phyloP scores from a whole-genome alignment of 345 rosid species.

The Toxicodendron radicans region DNA sequence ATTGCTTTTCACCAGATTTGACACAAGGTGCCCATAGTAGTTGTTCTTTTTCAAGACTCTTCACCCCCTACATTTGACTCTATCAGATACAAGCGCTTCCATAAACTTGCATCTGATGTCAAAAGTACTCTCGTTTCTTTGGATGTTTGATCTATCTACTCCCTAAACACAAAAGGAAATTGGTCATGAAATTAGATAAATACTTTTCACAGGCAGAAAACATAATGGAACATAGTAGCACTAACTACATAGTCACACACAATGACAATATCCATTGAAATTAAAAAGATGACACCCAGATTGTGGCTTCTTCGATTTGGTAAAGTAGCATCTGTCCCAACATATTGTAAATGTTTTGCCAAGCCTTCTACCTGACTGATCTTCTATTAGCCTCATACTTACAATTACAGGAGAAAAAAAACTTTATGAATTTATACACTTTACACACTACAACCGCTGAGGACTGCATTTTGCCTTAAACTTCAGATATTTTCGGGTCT shows the following conservation, averaged over 20 bases:
- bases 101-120: slow-evolving; percentile 79
- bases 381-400: slow-evolving; percentile 21
- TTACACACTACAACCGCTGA: slow-evolving; percentile 24
- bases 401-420: background rate
- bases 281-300: slow-evolving; percentile 47
- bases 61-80: slow-evolving; percentile 76
- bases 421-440: background rate
- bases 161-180: slow-evolving; percentile 40
- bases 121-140: slow-evolving; percentile 80
- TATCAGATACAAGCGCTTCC: slow-evolving; percentile 72
- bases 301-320: slow-evolving; percentile 69
- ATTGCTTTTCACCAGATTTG: background rate
- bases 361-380: slow-evolving; percentile 77
- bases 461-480: slow-evolving; percentile 52
- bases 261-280: background rate
- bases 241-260: background rate
- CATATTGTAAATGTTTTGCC: slow-evolving; percentile 94
- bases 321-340: slow-evolving; percentile 86
- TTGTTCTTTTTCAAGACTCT: slow-evolving; percentile 90
- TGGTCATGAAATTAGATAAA: background rate
- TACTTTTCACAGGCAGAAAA: background rate
- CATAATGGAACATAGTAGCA: background rate
- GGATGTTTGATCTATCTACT: slow-evolving; percentile 71
- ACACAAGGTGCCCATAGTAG: slow-evolving; percentile 63
- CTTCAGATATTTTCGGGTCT: slow-evolving; percentile 64